Conservation (phyloP, 2,329 filamentous ascomycete genomes). For the Penicillium oxalicum region DNA sequence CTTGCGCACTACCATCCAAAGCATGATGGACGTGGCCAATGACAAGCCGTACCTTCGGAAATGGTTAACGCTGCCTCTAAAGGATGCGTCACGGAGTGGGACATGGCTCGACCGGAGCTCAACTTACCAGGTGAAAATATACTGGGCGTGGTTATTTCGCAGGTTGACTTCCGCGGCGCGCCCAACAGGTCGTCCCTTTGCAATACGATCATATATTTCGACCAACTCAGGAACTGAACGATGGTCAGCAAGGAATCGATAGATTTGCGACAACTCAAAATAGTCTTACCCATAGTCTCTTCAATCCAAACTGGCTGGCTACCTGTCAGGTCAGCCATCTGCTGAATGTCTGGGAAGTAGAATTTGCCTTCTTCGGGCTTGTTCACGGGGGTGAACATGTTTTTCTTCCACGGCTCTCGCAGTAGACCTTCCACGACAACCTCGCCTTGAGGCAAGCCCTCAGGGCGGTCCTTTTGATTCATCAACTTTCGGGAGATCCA, state of each 20-base stretch:
- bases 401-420: constrained; percentile 90
- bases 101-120: not conserved
- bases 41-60: constrained; percentile 71
- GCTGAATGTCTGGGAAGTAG: constrained; percentile 86
- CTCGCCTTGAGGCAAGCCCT: constrained; percentile 62
- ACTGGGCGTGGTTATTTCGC: constrained; percentile 94
- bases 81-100: no score
- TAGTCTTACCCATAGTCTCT: constrained; percentile 73
- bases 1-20: constrained; percentile 91
- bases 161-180: constrained; percentile 83
- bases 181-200: constrained; percentile 82
- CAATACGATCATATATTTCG: constrained; percentile 66
- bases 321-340: constrained; percentile 80
- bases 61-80: constrained; percentile 19
- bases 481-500: constrained; percentile 80
- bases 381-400: constrained; percentile 93
- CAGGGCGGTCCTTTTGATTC: constrained; percentile 56
- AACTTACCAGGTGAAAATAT: constrained; percentile 94
- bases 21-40: constrained; percentile 83
- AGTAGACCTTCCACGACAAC: constrained; percentile 79
- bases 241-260: constrained; percentile 9
- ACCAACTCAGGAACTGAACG: constrained; percentile 68
- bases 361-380: constrained; percentile 76
- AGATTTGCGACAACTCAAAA: constrained; percentile 2
- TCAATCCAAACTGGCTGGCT: constrained; percentile 92